Base-by-base conservation (phyloP, 331 rosid genomes). In the Rhamnella rubrinervis region DNA sequence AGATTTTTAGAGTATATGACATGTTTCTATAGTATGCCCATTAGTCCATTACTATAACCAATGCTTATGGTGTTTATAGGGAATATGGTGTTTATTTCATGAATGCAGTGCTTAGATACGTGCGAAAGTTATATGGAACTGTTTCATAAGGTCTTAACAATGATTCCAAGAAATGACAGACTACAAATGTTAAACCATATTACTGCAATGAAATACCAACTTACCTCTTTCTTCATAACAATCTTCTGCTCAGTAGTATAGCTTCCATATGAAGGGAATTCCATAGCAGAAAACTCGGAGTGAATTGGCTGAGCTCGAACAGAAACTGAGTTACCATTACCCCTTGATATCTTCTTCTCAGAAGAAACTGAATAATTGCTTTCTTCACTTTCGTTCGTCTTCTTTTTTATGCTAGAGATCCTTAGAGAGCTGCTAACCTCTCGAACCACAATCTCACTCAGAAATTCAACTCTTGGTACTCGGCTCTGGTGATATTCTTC, bases 381-480 rank as follows among this genome's bases (percentile, higher is more conserved):
- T 55, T 63, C 75, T 51, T 78, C 79, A 49, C 13, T 47, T 60
- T 78, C 78, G 47, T 11, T 58, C 35, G 3, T 57, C 65, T 53
- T 65, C 66, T 44, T 59, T 52, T 68, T 75, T 71, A 61, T 23
- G 17, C 31, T 52, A 38, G 38, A 46, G 28, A 56, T 55, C 23
- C 69, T 67, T 37, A 37, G 61, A 55, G 77, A 63, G 59, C 61
- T 53, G 56, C 69, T 75, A 38, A 61, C 68, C 41, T 78, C 83
- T 49, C 70, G 76, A 28, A 81, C 65, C 35, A 52, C 84, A 71
- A 81, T 68, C 80, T 84, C 86, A 8, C 82, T 70, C 7, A 81
- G 89, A 41, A 84, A 72, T 68, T 78, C 72, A 59, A 81, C 72
- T 55, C 75, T 49, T 28, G 89, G 86, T 16, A 74, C 84, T 51